phyloP scores from a whole-genome alignment of 345 rosid genomes.

The Euphorbia tirucalli region DNA sequence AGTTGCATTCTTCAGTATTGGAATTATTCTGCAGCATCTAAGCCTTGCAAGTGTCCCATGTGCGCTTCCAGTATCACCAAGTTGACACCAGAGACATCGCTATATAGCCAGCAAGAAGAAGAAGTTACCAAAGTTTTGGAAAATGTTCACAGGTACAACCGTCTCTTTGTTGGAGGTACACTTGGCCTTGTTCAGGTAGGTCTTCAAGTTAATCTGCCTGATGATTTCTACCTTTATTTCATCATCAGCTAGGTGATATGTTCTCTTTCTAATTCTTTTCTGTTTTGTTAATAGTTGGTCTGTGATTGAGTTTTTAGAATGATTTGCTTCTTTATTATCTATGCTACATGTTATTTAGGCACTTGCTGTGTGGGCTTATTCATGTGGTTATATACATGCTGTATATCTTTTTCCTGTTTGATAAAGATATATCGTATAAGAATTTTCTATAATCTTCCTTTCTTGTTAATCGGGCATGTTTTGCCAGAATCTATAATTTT shows the following conservation, averaged over 20 bases:
- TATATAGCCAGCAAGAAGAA: slow-evolving; percentile 40
- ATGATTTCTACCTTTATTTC: background rate
- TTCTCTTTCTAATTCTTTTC: too few relatives aligned
- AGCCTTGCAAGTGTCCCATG: slow-evolving; percentile 91
- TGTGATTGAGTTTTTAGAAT: background rate
- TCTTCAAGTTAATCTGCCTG: background rate
- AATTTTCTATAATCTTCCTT: background rate
- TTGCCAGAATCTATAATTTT: background rate
- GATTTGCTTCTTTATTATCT: background rate
- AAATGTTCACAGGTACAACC: slow-evolving; percentile 64
- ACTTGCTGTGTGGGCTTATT: background rate
- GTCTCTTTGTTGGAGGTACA: slow-evolving; percentile 65
- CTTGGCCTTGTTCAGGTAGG: slow-evolving; percentile 65
- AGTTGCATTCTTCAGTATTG: slow-evolving; percentile 82
- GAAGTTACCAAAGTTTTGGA: slow-evolving; percentile 56
- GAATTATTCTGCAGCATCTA: slow-evolving; percentile 73
- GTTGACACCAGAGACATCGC: slow-evolving; percentile 54
- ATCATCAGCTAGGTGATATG: background rate
- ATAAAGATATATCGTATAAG: background rate
- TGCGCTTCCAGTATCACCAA: slow-evolving; percentile 55
- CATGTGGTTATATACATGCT: background rate
- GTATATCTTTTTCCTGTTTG: background rate
- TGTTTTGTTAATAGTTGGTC: background rate
- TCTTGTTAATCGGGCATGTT: background rate
- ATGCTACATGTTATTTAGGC: background rate